A percentile compares a stretch with the other conserved stretches of the same genome.
phyloP scores from a whole-genome alignment of 2,329 filamentous ascomycete species.

The Aspergillus novofumigatus region DNA sequence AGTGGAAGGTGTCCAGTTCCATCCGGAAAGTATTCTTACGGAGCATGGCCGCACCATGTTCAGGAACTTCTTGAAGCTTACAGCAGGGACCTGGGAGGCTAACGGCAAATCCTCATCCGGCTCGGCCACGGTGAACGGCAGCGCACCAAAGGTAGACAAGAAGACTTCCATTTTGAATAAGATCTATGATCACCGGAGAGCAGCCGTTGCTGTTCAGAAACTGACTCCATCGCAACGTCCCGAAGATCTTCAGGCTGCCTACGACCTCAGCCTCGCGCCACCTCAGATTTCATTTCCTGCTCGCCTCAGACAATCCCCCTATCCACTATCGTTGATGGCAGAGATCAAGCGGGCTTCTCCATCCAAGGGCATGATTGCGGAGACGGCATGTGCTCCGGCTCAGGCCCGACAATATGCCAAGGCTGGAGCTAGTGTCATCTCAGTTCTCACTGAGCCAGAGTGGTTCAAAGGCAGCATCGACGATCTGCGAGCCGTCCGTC shows the following conservation, averaged over 20 bases:
- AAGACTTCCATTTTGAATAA: constrained; percentile 83
- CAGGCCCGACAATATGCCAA: constrained; percentile 90
- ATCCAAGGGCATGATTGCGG: constrained; percentile 89
- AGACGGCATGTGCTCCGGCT: constrained; percentile 79
- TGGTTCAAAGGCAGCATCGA: constrained; percentile 99
- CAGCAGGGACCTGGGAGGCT: constrained; percentile 86
- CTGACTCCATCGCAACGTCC: constrained; percentile 77
- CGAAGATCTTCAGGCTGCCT: constrained; percentile 78
- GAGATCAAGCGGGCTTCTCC: constrained; percentile 97
- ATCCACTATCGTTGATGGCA: constrained; percentile 88
- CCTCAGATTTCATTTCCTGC: constrained; percentile 76
- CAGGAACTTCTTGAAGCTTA: constrained; percentile 83
- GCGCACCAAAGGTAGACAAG: constrained; percentile 43
- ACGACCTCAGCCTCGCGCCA: constrained; percentile 78
- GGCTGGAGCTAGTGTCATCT: constrained; percentile 93
- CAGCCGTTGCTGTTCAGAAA: constrained; percentile 75
- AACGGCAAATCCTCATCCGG: constrained; percentile 49
- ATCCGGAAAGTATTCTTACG: constrained; percentile 94
- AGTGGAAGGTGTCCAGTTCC: constrained; percentile 96
- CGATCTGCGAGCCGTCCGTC: constrained; percentile 79
- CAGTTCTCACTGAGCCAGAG: constrained; percentile 95
- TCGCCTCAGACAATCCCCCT: constrained; percentile 75
- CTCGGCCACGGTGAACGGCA: constrained; percentile 16
- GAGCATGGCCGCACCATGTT: constrained; percentile 85
- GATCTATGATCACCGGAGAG: constrained; percentile 80